These are phyloP conservation scores for Microdochium paspali DNA, from an alignment of 2,329 filamentous ascomycete genomes.

Conservation along the genomic window DNA sequence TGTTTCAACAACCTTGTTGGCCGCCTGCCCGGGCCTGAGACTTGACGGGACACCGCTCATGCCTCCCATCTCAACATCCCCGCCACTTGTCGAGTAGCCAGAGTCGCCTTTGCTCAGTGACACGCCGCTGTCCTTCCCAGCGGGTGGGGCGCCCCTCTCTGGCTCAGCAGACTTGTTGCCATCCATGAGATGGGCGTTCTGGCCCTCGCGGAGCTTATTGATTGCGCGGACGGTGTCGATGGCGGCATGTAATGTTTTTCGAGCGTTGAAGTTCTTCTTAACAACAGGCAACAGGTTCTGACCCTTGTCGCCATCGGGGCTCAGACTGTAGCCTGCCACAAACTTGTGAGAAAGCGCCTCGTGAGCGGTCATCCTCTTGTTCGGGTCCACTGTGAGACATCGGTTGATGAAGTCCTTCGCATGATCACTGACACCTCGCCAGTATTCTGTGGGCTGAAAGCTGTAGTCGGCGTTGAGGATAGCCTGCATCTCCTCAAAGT, in stretches of 20 bases:
- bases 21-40: constrained; percentile 43
- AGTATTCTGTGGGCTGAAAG: constrained; percentile 92
- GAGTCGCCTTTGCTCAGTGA: constrained; percentile 30
- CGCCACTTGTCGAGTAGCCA: constrained; percentile 33
- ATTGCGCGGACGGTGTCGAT: constrained; percentile 64
- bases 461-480: constrained; percentile 94
- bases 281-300: constrained; percentile 58
- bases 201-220: constrained; percentile 59
- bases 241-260: constrained; percentile 58
- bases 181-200: constrained; percentile 49
- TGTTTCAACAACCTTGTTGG: constrained; percentile 51
- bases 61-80: constrained; percentile 40
- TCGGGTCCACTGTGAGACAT: constrained; percentile 85
- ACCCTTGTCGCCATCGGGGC: constrained; percentile 37
- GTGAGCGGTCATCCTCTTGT: constrained; percentile 82
- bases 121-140: constrained; percentile 34
- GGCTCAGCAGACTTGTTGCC: constrained; percentile 45
- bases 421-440: constrained; percentile 79
- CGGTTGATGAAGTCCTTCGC: constrained; percentile 88
- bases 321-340: constrained; percentile 42
- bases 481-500: constrained; percentile 98
- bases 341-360: constrained; percentile 61
- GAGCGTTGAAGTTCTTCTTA: constrained; percentile 67
- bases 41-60: constrained; percentile 36
- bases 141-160: constrained; percentile 23